Evolutionary conservation across 2,329 filamentous ascomycete genomes (phyloP).

Genomic region (Alternaria rosae): DNA sequence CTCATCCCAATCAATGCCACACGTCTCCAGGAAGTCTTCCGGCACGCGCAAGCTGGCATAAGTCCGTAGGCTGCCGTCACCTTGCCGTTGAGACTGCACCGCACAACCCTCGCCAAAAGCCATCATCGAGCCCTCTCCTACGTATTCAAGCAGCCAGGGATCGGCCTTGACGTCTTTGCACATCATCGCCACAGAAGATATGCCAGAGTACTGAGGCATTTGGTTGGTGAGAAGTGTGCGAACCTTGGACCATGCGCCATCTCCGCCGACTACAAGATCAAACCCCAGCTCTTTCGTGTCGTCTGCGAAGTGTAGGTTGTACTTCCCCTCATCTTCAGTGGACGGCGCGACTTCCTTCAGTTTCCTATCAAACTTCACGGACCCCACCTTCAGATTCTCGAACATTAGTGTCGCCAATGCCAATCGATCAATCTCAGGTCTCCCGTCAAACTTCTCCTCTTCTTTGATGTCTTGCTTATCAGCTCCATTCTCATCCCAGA

Average conservation of each 20-base stretch:
- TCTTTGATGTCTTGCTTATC: conserved; percentile 51
- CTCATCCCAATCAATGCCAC: conserved; percentile 55
- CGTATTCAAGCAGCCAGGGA: conserved; percentile 52
- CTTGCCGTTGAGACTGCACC: conserved; percentile 56
- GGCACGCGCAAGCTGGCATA: conserved; percentile 49
- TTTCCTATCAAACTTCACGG: conserved; percentile 37
- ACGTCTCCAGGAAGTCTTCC: conserved; percentile 51
- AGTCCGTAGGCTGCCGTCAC: conserved; percentile 58
- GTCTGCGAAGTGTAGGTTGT: conserved; percentile 44
- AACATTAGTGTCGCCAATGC: conserved; percentile 45
- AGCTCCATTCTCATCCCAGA: conserved; percentile 36
- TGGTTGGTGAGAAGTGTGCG: conserved; percentile 39
- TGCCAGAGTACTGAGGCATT: conserved; percentile 57
- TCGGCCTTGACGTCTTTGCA: conserved; percentile 56
- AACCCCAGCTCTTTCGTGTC: conserved; percentile 45
- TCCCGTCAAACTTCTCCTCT: conserved; percentile 33
- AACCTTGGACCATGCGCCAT: conserved; percentile 57
- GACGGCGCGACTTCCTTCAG: conserved; percentile 49
- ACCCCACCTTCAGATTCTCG: conserved; percentile 55
- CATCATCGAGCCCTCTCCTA: conserved; percentile 52
- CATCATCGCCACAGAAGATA: conserved; percentile 55
- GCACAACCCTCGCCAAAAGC: conserved; percentile 48
- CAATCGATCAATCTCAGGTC: conserved; percentile 61
- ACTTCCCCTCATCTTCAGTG: conserved; percentile 9
- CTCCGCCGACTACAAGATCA: conserved; percentile 57